These are phyloP conservation scores for Parietichytrium sp. DNA, from an alignment of 108 stramenopile species.

Conservation along the genomic window DNA sequence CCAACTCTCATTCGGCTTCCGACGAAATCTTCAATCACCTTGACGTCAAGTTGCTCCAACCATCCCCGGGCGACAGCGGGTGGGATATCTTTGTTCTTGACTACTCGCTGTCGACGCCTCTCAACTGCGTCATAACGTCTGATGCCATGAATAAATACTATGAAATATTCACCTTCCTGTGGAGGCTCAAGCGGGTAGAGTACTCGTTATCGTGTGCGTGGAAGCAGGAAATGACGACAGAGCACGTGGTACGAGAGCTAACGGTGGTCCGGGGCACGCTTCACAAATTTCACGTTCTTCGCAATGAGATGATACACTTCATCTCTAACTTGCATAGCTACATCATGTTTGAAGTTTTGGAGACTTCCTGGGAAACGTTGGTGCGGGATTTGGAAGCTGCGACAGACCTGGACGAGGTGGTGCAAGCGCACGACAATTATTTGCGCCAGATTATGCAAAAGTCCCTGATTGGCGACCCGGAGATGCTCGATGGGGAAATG, in stretches of 20 bases:
- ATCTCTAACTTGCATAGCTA: slow-evolving; percentile 90
- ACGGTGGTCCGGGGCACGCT: slow-evolving; percentile 57
- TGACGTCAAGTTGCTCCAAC: slow-evolving; percentile 66
- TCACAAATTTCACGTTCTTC: slow-evolving; percentile 80
- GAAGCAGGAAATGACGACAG: slow-evolving; percentile 81
- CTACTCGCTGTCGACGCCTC: slow-evolving; percentile 80
- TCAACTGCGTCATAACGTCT: slow-evolving; percentile 77
- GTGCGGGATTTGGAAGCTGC: slow-evolving; percentile 67
- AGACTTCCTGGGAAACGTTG: slow-evolving; percentile 83
- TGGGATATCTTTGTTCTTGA: slow-evolving; percentile 90
- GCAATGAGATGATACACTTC: slow-evolving; percentile 92
- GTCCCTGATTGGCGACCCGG: slow-evolving; percentile 63
- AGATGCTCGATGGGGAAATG: slow-evolving; percentile 44
- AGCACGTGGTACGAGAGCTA: slow-evolving; percentile 74
- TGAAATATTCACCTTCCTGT: slow-evolving; percentile 80
- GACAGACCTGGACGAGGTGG: slow-evolving; percentile 78
- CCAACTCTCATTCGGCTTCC: slow-evolving; percentile 79
- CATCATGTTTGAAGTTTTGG: slow-evolving; percentile 96
- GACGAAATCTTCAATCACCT: slow-evolving; percentile 73
- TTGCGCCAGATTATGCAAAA: slow-evolving; percentile 74
- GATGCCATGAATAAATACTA: slow-evolving; percentile 73
- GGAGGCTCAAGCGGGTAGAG: slow-evolving; percentile 85
- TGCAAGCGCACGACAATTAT: slow-evolving; percentile 84
- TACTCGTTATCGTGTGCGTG: slow-evolving; percentile 86
- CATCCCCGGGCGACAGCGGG: slow-evolving; percentile 62